These are phyloP conservation scores for Annona cherimola DNA, from an alignment of 164 flowering plant genomes.

Conservation along the genomic window DNA sequence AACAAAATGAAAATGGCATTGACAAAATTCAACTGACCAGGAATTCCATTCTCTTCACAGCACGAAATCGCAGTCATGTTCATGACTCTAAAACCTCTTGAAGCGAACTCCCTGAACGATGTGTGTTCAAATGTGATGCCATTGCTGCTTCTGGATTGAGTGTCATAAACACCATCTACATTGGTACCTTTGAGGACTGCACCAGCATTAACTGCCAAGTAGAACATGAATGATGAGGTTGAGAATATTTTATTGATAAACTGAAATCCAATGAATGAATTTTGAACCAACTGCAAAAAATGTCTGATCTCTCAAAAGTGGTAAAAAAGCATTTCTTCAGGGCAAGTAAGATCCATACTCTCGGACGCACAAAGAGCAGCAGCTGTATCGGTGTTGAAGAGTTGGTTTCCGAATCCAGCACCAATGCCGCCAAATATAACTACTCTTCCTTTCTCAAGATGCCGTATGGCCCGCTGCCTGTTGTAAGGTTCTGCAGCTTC, in stretches of 20 bases:
- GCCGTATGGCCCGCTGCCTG: conserved; percentile 75
- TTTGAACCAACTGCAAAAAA: neutral
- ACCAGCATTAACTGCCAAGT: conserved; percentile 66
- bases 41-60: conserved; percentile 82
- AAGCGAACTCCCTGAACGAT: conserved; percentile 63
- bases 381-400: conserved; percentile 83
- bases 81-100: conserved; percentile 62
- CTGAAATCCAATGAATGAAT: neutral
- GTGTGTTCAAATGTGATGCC: conserved; percentile 59
- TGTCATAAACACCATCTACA: conserved; percentile 64
- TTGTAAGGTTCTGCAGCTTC: conserved; percentile 84
- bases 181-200: conserved; percentile 83
- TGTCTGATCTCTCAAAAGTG: neutral
- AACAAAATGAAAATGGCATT: neutral
- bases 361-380: conserved; percentile 94
- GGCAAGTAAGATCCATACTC: conserved; percentile 35
- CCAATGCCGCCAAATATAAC: conserved; percentile 96
- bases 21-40: conserved; percentile 39
- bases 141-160: conserved; percentile 50
- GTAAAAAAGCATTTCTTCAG: neutral
- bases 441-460: conserved; percentile 93
- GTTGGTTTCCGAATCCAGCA: conserved; percentile 81
- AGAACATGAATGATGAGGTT: neutral
- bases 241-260: neutral
- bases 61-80: conserved; percentile 73